phyloP scores from a whole-genome alignment of 2,329 filamentous ascomycete genomes.

The Alternaria consortialis region DNA sequence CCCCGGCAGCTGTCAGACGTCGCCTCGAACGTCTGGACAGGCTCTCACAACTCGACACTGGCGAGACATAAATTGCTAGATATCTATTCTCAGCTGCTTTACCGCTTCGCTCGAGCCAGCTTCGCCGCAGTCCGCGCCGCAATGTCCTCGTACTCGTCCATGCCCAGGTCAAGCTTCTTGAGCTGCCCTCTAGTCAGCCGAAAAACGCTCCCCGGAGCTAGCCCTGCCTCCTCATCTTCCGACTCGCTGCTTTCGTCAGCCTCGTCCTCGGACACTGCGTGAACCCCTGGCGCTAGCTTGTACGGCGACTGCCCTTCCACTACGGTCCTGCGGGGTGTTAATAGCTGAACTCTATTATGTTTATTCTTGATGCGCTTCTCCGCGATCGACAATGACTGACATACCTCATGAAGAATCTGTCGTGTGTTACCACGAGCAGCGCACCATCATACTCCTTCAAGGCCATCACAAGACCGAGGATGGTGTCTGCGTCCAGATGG shows the following conservation, averaged over 20 bases:
- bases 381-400: slow-evolving; percentile 36
- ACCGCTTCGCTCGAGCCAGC: slow-evolving; percentile 2
- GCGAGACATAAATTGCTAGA: neutral
- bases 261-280: slow-evolving; percentile 55
- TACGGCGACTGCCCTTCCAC: slow-evolving; percentile 67
- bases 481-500: slow-evolving; percentile 84
- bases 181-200: slow-evolving; percentile 47
- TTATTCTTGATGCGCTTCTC: neutral
- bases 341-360: slow-evolving; percentile 8
- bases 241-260: slow-evolving; percentile 55
- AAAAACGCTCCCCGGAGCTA: slow-evolving; percentile 52
- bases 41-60: neutral
- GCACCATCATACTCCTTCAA: slow-evolving; percentile 76
- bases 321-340: slow-evolving; percentile 62
- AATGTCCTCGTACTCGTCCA: slow-evolving; percentile 51
- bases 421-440: slow-evolving; percentile 80
- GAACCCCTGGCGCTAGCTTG: slow-evolving; percentile 48
- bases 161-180: slow-evolving; percentile 48
- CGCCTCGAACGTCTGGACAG: neutral
- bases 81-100: neutral
- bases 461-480: slow-evolving; percentile 73
- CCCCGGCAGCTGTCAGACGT: slow-evolving; percentile 24
- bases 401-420: slow-evolving; percentile 77
- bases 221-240: slow-evolving; percentile 58
- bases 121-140: slow-evolving; percentile 42